Evolutionary conservation across 495 filamentous ascomycete genomes (phyloP), one percentile per base, ranked within the genome.

Genomic region (Penicillium nucicola): DNA sequence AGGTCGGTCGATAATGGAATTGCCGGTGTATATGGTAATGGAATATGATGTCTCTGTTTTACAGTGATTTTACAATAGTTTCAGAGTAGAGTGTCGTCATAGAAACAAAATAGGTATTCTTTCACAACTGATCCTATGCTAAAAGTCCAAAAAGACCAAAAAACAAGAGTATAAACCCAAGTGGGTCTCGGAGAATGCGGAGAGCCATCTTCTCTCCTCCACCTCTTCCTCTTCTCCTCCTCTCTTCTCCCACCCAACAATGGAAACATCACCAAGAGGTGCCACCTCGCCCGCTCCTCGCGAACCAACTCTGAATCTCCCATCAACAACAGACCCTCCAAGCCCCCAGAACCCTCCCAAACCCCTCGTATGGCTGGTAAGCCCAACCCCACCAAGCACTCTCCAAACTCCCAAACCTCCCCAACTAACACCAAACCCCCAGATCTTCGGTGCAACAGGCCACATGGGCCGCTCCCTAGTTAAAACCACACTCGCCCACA

Each of bases 401-500:
- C 10, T 28, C 8, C 25, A 18, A 49, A 44, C 22, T 28, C 10
- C 8, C 25, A 18, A 49, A 44, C 22, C 1, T 2, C 25, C 15
- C 31, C 36, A 33, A 34, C 46, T 52, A 51, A 57, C 28, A 40
- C 13, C 22, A 37, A 11, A n/a, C n/a, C 8, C 28, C 13, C 42
- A 91, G 86, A 78, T 98, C 54, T 98, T 97, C 68, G 93, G 93
- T 36, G 90, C 89, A 35, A 97, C 91, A 4, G 93, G 93, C 44
- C 93, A 98, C 60, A 95, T 97, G 76, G 93, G 93, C 54, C 88
- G 91, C 42, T 92, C 87, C 10, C 82, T 98, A 18, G 88, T 89
- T 38, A 90, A 90, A 53, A 83, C 80, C 28, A 87, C 84, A 15
- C 77, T 97, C n/a, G 73, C 82, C 18, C 84, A 89, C 56, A 84